Conservation (phyloP, 2,329 filamentous ascomycete genomes). For the Arthrobotrys sinensis region DNA sequence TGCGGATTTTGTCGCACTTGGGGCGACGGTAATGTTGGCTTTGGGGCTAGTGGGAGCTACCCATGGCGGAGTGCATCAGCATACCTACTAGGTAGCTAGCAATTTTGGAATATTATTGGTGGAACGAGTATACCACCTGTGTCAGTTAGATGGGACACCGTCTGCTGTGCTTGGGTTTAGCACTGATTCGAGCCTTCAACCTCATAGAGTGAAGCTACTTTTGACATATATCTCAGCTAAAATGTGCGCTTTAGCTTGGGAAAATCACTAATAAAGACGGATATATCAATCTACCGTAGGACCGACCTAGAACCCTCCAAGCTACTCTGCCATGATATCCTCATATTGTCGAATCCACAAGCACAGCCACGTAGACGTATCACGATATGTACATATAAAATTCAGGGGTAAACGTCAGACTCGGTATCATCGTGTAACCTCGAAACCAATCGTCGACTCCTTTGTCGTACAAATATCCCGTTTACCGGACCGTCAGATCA, state of each 20-base stretch:
- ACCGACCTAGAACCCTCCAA: background rate
- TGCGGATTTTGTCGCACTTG: conserved; percentile 12
- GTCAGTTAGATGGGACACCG: too few relatives aligned
- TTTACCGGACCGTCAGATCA: background rate
- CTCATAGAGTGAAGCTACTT: too few relatives aligned
- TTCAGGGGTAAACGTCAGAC: conserved; percentile 3
- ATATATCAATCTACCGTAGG: background rate
- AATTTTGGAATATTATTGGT: background rate
- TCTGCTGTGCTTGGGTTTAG: too few relatives aligned
- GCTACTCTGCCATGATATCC: background rate
- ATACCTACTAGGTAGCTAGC: background rate
- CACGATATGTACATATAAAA: background rate
- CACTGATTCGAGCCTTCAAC: too few relatives aligned
- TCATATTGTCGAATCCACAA: background rate
- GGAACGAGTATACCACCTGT: background rate
- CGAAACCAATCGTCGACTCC: background rate
- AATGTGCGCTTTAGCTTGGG: too few relatives aligned
- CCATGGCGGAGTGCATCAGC: background rate
- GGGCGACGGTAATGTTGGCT: conserved; percentile 14
- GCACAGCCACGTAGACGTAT: conserved; percentile 11
- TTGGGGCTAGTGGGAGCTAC: background rate
- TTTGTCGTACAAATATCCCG: background rate
- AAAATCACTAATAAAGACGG: background rate
- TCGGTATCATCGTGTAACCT: conserved; percentile 9
- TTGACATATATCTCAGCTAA: too few relatives aligned